Base-by-base conservation (phyloP, 2,329 filamentous ascomycete species). In the Fonsecaea nubica region DNA sequence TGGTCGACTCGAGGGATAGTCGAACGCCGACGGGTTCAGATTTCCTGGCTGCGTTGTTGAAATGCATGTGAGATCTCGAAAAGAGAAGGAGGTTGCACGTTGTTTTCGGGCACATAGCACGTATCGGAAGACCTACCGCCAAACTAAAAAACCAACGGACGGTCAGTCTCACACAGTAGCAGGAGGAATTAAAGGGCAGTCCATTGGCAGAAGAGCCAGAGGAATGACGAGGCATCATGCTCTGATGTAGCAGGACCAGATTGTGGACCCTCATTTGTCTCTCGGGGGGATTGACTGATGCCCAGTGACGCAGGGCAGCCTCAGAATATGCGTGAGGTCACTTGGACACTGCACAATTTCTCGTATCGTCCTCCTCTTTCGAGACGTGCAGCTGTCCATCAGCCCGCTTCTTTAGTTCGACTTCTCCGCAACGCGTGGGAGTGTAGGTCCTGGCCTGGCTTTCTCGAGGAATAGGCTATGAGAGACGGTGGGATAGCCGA, bases 51-150 rank as follows among this genome's bases (percentile, higher is more conserved):
- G 58, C 33, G 58, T 33, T 32, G 58, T 61, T 50, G 9, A 18
- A 61, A 38, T 40, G 58, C 48, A 57, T 40, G 55, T 57, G 36
- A 18, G 32, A 15, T 57, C 18, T 61, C 45, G 42, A 61, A 61
- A 38, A 50, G 61, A 60, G 58, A 42, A 56, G 58, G 45, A 62
- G 63, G 62, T 56, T 36, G 58, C 58, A 69, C 53, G 38, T 36
- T 21, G 52, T 6, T 7, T 36, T 58, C 50, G 54, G 33, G 45
- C 10, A 56, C 45, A 50, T 50, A 48, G 50, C 55, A 63, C 65
- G 65, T 64, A 68, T 68, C 65, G 68, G 68, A 62, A 66, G 65
- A 62, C 45, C 54, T 66, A 61, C 65, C 68, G 61, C 42, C 32
- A 42, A 35, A 54, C 52, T 54, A 64, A 45, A 25, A 58, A 40